Base-by-base conservation (phyloP, 495 filamentous ascomycete genomes). In the Aspergillus funiculosus region DNA sequence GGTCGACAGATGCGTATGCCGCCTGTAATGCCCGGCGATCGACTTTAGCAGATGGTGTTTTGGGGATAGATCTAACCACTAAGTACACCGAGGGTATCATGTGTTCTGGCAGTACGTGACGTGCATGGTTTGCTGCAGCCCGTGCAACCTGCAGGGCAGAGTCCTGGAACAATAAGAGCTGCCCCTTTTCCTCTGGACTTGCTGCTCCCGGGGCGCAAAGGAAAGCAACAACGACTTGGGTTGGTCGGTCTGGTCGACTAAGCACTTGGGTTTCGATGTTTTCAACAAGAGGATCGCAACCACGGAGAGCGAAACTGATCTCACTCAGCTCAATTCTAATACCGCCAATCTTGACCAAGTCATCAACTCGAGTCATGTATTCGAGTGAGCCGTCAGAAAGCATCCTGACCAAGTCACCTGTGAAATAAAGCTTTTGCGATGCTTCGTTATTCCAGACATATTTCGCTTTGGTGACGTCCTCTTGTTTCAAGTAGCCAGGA, bases 361-460 rank as follows among this genome's bases (percentile, higher is more conserved):
- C 65, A 52, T 68, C 65, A 1, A 52, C 56, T 39, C 65, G 65
- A 37, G 59, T 61, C 18, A 68, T 48, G 39, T 77, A 67, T 29
- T 68, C 60, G 9, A 79, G 54, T 5, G 63, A 67, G 2, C 68
- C 73, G 46, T 72, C 62, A 5, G 52, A 46, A 24, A 71, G 40
- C 50, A 69, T 64, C 11, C 67, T 63, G 18, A 70, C 75, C 14
- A 75, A 48, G 51, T 80, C 76, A 9, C 75, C 76, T 9, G 75
- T 80, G 25, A 71, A 68, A 46, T 77, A 80, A 6, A 78, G 43
- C 2, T 20, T 40, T 20, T 53, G 57, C 2, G 36, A 18, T 2
- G 56, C 45, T 13, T 57, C 48, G 3, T 62, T 51, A 22, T 60
- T 66, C 58, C 58, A 66, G 0, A 68, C 51, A 43, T 68, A 77